A percentile compares a stretch with the other conserved stretches of the same genome.
Evolutionary conservation across 1,139 yeast species (phyloP).

Genomic region (Yamadazyma buinensis): DNA sequence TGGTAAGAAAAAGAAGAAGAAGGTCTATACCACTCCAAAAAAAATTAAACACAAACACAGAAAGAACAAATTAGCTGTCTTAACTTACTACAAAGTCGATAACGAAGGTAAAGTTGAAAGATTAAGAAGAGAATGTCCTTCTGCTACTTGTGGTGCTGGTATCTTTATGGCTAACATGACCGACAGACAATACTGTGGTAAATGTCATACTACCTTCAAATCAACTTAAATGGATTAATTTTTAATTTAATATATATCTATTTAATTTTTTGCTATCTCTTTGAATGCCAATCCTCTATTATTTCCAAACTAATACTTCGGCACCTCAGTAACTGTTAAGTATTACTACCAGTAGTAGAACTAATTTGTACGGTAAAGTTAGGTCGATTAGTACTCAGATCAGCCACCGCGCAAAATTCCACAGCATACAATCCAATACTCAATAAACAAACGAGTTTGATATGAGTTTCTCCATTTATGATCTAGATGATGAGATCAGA

Average conservation of each 20-base stretch:
- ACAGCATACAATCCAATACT: background rate
- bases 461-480: constrained; percentile 46
- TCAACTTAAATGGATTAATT: constrained; percentile 33
- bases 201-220: constrained; percentile 95
- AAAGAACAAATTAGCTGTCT: constrained; percentile 98
- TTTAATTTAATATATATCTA: constrained; percentile 1
- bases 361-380: too few species aligned
- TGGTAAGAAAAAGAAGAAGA: constrained; percentile 99
- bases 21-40: constrained; percentile 99
- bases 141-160: constrained; percentile 96
- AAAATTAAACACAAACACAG: constrained; percentile 99
- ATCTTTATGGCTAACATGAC: constrained; percentile 99
- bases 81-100: constrained; percentile 99
- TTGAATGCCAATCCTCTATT: too few species aligned
- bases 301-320: too few species aligned
- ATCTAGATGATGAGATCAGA: constrained; percentile 69
- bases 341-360: too few species aligned
- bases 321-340: too few species aligned
- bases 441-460: too few species aligned
- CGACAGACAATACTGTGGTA: constrained; percentile 99
- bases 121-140: constrained; percentile 98
- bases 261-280: background rate
- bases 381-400: too few species aligned
- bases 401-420: background rate
- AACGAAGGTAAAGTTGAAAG: constrained; percentile 98